A percentile compares a stretch with the other conserved stretches of the same genome.
Evolutionary conservation across 2,329 filamentous ascomycete species (phyloP).

Genomic region (Penicillium digitatum): DNA sequence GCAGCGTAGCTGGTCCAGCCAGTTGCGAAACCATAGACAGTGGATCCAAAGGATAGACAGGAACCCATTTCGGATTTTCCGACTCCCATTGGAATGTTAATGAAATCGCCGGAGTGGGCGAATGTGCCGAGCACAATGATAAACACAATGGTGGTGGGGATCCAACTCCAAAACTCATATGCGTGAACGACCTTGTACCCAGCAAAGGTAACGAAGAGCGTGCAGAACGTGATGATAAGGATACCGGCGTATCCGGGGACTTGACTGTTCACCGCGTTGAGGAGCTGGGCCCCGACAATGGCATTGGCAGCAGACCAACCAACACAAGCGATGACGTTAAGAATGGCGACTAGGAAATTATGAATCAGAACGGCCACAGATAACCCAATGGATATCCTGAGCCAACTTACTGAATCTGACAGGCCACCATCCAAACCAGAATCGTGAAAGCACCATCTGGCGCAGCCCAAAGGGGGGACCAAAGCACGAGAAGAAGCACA

Average conservation of each 20-base stretch:
- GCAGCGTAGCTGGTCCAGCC: slow-evolving; percentile 72
- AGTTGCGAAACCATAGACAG: slow-evolving; percentile 65
- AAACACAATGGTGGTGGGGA: slow-evolving; percentile 69
- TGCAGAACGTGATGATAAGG: slow-evolving; percentile 65
- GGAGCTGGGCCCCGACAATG: slow-evolving; percentile 73
- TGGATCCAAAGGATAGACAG: slow-evolving; percentile 62
- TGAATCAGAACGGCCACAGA: slow-evolving; percentile 9
- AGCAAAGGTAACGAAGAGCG: slow-evolving; percentile 67
- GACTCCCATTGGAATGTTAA: slow-evolving; percentile 56
- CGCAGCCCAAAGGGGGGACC: slow-evolving; percentile 70
- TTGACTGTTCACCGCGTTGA: slow-evolving; percentile 66
- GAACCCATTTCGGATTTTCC: slow-evolving; percentile 59
- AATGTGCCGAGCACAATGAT: slow-evolving; percentile 66
- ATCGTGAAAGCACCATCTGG: slow-evolving; percentile 76
- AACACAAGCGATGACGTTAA: slow-evolving; percentile 67
- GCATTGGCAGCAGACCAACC: slow-evolving; percentile 75
- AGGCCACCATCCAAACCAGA: slow-evolving; percentile 70
- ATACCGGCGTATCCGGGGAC: slow-evolving; percentile 73
- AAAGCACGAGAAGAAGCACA: slow-evolving; percentile 74
- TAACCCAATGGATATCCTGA: not conserved
- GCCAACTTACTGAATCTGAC: slow-evolving; percentile 59
- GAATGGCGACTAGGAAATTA: slow-evolving; percentile 54
- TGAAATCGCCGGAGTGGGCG: slow-evolving; percentile 62
- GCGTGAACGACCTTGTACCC: slow-evolving; percentile 71
- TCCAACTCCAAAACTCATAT: slow-evolving; percentile 73